These are phyloP conservation scores for Ascobolus immersus DNA, from an alignment of 495 filamentous ascomycete genomes.

Conservation along the genomic window DNA sequence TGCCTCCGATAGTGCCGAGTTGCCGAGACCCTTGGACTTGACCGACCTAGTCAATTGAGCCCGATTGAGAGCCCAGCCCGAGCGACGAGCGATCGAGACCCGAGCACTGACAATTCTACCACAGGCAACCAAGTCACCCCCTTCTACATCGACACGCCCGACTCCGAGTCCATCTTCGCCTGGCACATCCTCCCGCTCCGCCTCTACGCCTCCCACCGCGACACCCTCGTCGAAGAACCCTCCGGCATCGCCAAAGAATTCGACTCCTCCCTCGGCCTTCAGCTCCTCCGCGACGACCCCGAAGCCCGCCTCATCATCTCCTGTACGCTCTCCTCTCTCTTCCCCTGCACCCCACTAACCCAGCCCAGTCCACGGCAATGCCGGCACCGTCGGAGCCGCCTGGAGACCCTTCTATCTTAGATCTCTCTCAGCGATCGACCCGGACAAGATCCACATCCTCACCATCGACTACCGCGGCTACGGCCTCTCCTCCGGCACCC, in stretches of 20 bases:
- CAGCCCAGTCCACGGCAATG: constrained; percentile 18
- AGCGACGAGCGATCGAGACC: no score
- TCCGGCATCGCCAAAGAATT: constrained; percentile 21
- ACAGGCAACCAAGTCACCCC: constrained; percentile 33
- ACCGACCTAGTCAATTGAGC: no score
- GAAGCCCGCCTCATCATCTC: constrained; percentile 31
- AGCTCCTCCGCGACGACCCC: constrained; percentile 28
- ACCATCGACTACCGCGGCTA: constrained; percentile 79
- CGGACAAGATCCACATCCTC: constrained; percentile 33
- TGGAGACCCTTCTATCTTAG: constrained; percentile 27
- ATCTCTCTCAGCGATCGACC: constrained; percentile 23
- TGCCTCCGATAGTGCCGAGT: no score
- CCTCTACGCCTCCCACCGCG: constrained; percentile 25
- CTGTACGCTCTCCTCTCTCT: constrained; percentile 19
- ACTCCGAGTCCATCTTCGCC: constrained; percentile 32
- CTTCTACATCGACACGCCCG: constrained; percentile 28
- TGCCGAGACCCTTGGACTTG: no score
- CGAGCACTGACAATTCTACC: no score
- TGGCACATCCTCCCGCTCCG: constrained; percentile 37
- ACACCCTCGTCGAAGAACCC: constrained; percentile 21
- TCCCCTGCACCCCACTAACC: background rate
- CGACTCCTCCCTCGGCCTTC: constrained; percentile 23
- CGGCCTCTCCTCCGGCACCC: constrained; percentile 51
- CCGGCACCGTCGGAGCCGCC: constrained; percentile 28
- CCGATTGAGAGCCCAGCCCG: no score